phyloP scores from a whole-genome alignment of 2,329 filamentous ascomycete species.

The Graphilbum sp. region DNA sequence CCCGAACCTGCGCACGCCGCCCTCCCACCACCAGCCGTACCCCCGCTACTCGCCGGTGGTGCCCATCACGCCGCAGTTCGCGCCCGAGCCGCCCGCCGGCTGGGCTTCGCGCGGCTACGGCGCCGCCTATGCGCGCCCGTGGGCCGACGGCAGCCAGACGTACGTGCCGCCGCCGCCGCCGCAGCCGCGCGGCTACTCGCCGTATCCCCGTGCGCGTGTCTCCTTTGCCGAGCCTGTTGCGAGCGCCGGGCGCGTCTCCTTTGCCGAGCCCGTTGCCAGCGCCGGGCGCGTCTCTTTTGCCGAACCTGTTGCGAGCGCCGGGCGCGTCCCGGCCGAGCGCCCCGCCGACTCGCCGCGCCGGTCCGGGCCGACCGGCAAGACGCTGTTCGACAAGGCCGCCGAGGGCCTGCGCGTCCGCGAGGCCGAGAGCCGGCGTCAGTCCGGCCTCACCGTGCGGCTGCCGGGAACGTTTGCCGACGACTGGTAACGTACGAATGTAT shows the following conservation, averaged over 20 bases:
- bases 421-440: not conserved
- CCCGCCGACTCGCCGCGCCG: no score
- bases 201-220: no score
- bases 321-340: no score
- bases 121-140: not conserved
- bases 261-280: no score
- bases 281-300: no score
- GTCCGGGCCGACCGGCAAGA: no score
- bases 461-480: constrained; percentile 5
- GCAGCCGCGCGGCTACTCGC: no score
- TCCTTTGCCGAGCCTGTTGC: no score
- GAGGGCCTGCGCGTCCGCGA: constrained; percentile 2
- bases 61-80: not conserved
- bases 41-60: not conserved
- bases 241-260: no score
- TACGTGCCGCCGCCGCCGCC: not conserved
- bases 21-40: not conserved
- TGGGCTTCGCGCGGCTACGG: not conserved
- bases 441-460: constrained; percentile 2
- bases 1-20: not conserved
- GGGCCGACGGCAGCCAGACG: not conserved
- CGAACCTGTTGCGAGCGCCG: no score
- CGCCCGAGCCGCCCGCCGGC: not conserved
- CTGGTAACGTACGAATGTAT: not conserved
- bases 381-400: constrained; percentile 8